These are phyloP conservation scores for Auxenochlorella pyrenoidosa DNA, from an alignment of 139 green algal genomes.

Conservation along the genomic window DNA sequence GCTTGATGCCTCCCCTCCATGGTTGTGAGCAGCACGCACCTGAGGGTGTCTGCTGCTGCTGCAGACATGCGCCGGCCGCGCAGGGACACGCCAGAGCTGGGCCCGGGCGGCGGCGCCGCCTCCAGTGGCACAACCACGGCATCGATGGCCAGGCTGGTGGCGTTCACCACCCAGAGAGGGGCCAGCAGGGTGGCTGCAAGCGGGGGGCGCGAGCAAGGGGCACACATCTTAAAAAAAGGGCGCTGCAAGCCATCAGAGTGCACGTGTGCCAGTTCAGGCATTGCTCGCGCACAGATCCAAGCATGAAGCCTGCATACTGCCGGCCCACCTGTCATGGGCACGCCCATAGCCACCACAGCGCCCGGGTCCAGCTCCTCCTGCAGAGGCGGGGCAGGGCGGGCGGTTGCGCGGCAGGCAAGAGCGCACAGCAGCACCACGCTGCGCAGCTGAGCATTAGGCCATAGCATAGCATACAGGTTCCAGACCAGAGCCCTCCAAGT, in stretches of 20 bases:
- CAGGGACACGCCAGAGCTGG: background rate
- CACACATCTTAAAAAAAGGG: background rate
- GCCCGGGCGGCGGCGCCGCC: background rate
- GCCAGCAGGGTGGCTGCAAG: slow-evolving; percentile 64
- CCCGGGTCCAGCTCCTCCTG: slow-evolving; percentile 58
- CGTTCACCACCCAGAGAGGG: slow-evolving; percentile 83
- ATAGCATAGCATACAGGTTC: background rate
- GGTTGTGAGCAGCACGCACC: no score
- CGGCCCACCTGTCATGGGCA: slow-evolving; percentile 49
- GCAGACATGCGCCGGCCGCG: background rate
- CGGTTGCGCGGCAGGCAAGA: background rate
- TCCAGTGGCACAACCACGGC: slow-evolving; percentile 54
- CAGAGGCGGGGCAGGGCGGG: background rate
- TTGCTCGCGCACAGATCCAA: no score
- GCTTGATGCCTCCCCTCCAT: no score
- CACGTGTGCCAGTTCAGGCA: background rate
- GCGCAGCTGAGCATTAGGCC: no score
- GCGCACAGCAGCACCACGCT: no score
- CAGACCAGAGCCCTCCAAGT: background rate
- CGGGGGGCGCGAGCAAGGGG: background rate
- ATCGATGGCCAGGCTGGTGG: slow-evolving; percentile 69
- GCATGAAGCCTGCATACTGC: background rate
- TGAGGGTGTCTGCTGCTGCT: background rate
- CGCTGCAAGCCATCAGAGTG: background rate
- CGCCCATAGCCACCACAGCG: slow-evolving; percentile 60